Evolutionary conservation across 2,329 filamentous ascomycete genomes (phyloP), one percentile per base, ranked within the genome.

Genomic region (Aspergillus udagawae): DNA sequence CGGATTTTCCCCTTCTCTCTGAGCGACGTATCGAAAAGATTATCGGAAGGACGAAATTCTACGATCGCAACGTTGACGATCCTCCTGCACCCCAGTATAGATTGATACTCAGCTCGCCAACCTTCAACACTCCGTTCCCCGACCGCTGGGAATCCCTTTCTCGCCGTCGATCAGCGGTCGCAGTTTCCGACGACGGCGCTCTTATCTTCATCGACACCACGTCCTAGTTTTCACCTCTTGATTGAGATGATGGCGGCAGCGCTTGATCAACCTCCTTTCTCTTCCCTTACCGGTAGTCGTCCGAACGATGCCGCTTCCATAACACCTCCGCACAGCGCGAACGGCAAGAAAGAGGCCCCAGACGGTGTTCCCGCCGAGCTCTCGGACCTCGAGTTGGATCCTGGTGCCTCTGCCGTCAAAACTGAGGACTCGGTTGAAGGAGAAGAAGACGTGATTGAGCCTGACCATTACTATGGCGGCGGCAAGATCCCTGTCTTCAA

Each of bases 401-500:
- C 65, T 28, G 69, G 68, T 53, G 57, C 63, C 48, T 54, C 65
- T 2, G 61, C 66, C 29, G 59, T 59, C 12, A 64, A 65, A 42
- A 65, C 69, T 41, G 65, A 66, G n/a, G 57, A 58, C 9, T 68
- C 69, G 17, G 77, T 80, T 44, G 79, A 82, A 55, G 83, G 85
- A 49, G 88, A 91, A 65, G 87, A 90, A 65, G 89, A 89, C 64
- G 90, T 94, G 54, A 83, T 96, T 54, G 80, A 87, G 49, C 93
- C 93, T 1, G 91, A 92, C 70, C 88, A 96, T 74, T 97, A 91
- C 80, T 96, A 91, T 70, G 92, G 84, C 54, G 83, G 82, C 56
- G 85, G 92, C 60, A 90, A 86, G 60, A 89, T 99, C 38, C 93
- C 94, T 8, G 89, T 99, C 59, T 99, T 99, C 77, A 93, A 88